phyloP scores from a whole-genome alignment of 2,329 filamentous ascomycete species.

The Eutypa lata region DNA sequence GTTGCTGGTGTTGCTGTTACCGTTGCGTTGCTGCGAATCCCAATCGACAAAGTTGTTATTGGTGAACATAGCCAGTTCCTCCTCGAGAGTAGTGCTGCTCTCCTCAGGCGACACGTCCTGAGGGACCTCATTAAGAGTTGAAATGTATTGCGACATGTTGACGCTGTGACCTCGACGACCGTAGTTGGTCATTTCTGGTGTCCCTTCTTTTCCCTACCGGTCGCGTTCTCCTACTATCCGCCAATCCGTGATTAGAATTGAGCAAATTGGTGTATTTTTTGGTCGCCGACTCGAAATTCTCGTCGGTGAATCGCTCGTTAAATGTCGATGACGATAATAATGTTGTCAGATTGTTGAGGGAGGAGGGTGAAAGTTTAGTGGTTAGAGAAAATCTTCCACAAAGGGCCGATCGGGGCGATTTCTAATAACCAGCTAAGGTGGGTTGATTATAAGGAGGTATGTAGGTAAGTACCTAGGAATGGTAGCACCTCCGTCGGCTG shows the following conservation, averaged over 20 bases:
- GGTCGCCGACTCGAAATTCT: background rate
- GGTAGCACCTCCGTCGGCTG: background rate
- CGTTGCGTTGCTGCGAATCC: conserved; percentile 40
- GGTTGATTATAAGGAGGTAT: background rate
- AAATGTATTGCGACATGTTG: conserved; percentile 87
- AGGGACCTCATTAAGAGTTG: conserved; percentile 75
- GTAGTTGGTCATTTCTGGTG: conserved; percentile 41
- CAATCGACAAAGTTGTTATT: conserved; percentile 82
- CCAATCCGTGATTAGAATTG: background rate
- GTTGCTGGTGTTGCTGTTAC: conserved; percentile 9
- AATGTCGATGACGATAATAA: background rate
- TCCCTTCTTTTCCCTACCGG: background rate
- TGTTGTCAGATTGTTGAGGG: background rate
- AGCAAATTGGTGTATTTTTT: background rate
- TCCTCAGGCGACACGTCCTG: conserved; percentile 58
- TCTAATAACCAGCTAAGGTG: background rate
- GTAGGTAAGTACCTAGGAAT: background rate
- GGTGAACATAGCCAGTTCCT: conserved; percentile 75
- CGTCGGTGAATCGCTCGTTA: background rate
- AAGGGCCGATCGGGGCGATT: background rate
- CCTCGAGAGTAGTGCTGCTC: conserved; percentile 58
- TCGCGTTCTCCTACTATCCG: background rate
- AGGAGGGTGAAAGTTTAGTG: background rate
- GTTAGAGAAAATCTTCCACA: background rate
- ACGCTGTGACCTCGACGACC: conserved; percentile 65